A percentile compares a stretch with the other conserved stretches of the same genome.
Conservation (phyloP, 1,284 basidiomycete genomes). For the Rhodotorula sp. region DNA sequence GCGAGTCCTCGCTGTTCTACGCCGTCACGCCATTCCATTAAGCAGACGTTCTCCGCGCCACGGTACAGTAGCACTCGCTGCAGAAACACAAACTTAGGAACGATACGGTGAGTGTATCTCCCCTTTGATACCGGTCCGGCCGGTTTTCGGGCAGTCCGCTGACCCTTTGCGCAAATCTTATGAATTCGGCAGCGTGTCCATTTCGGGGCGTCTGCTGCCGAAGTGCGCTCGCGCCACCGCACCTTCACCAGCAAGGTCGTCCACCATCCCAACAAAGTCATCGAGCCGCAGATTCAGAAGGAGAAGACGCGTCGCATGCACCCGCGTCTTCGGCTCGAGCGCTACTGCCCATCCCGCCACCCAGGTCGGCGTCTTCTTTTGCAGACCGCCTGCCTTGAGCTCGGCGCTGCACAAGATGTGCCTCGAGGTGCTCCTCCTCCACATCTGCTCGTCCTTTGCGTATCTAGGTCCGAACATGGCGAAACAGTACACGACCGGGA, state of each 20-base stretch:
- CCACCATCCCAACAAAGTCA: constrained; percentile 79
- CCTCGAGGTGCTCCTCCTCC: constrained; percentile 71
- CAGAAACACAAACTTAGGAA: too few relatives aligned
- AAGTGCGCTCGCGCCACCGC: constrained; percentile 77
- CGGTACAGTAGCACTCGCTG: too few relatives aligned
- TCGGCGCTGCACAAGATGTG: constrained; percentile 68
- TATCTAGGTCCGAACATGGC: not conserved
- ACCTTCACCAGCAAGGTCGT: constrained; percentile 90
- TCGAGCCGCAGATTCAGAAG: constrained; percentile 91
- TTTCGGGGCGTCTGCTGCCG: constrained; percentile 76
- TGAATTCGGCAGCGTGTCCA: constrained; percentile 57
- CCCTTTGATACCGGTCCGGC: too few relatives aligned
- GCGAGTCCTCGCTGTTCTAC: too few relatives aligned
- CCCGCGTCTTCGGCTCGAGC: constrained; percentile 67
- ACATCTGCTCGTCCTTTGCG: too few relatives aligned
- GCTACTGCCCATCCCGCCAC: constrained; percentile 75
- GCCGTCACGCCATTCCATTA: too few relatives aligned
- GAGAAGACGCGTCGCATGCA: constrained; percentile 54
- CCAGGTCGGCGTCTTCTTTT: constrained; percentile 68
- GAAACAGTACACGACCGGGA: constrained; percentile 2
- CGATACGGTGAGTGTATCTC: too few relatives aligned
- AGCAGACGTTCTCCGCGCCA: too few relatives aligned
- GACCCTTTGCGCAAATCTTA: too few relatives aligned
- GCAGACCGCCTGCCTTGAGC: constrained; percentile 55
- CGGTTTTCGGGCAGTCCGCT: too few relatives aligned